Evolutionary conservation across 2,329 filamentous ascomycete species (phyloP).

Genomic region (Fusarium acutatum): DNA sequence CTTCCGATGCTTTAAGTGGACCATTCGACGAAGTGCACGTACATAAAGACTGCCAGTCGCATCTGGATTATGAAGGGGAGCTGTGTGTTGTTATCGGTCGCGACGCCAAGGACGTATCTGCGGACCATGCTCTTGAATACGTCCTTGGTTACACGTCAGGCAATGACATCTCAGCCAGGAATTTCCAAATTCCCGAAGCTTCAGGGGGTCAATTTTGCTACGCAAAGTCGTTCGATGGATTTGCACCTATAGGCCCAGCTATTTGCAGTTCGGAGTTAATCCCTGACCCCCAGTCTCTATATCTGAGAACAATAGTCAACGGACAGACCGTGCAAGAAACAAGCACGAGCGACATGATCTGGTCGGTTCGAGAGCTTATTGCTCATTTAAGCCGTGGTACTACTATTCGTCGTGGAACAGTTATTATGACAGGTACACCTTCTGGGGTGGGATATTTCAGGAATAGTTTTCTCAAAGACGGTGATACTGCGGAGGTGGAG

Average conservation of each 20-base stretch:
- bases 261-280: neutral
- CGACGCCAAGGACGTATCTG: neutral
- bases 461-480: neutral
- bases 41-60: neutral
- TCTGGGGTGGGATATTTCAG: neutral
- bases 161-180: neutral
- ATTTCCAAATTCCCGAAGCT: neutral
- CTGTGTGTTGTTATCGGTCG: neutral
- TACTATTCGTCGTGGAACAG: neutral
- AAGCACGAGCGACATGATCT: neutral
- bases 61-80: neutral
- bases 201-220: neutral
- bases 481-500: neutral
- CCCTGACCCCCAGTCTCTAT: neutral
- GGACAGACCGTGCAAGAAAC: neutral
- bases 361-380: neutral
- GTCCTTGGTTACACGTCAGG: neutral
- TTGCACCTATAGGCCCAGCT: neutral
- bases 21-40: neutral
- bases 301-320: neutral
- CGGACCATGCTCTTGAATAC: neutral
- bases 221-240: neutral
- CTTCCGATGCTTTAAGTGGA: neutral
- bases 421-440: neutral
- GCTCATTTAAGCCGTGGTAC: neutral